Conservation (phyloP, 148 eudicot genomes). For the Talinum fruticosum region DNA sequence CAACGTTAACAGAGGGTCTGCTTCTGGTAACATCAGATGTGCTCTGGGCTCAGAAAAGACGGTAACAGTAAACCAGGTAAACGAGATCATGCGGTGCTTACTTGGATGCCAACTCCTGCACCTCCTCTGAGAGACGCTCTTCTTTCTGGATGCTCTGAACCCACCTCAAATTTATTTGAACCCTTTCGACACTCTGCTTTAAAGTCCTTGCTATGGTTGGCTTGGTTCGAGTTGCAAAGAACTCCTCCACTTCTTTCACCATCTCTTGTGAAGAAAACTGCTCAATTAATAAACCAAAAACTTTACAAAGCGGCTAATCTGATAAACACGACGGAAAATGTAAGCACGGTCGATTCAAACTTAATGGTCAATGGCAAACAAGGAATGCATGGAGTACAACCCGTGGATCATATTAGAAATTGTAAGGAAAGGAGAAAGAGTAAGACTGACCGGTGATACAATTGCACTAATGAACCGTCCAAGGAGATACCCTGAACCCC, state of each 20-base stretch:
- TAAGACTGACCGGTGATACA: constrained; percentile 70
- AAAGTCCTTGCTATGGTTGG: constrained; percentile 73
- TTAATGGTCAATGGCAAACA: not conserved
- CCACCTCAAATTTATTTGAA: constrained; percentile 82
- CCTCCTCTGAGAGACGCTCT: constrained; percentile 49
- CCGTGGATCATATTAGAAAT: not conserved
- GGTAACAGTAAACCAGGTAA: not conserved
- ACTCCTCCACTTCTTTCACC: constrained; percentile 76
- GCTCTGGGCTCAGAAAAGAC: not conserved
- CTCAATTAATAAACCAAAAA: not conserved
- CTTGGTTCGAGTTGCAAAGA: constrained; percentile 56
- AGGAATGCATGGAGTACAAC: not conserved
- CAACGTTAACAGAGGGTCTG: not conserved
- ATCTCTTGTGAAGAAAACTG: constrained; percentile 75
- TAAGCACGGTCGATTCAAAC: not conserved
- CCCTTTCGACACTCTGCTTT: constrained; percentile 87
- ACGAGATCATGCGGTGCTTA: not conserved
- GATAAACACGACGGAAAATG: not conserved
- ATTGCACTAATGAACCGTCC: constrained; percentile 64
- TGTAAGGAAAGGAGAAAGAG: constrained; percentile 1
- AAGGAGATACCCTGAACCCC: constrained; percentile 70
- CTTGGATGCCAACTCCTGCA: constrained; percentile 43
- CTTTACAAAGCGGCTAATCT: not conserved
- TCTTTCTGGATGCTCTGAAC: constrained; percentile 66
- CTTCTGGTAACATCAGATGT: not conserved